Base-by-base conservation (phyloP, 805 yeast species). In the Saturnispora sekii region DNA sequence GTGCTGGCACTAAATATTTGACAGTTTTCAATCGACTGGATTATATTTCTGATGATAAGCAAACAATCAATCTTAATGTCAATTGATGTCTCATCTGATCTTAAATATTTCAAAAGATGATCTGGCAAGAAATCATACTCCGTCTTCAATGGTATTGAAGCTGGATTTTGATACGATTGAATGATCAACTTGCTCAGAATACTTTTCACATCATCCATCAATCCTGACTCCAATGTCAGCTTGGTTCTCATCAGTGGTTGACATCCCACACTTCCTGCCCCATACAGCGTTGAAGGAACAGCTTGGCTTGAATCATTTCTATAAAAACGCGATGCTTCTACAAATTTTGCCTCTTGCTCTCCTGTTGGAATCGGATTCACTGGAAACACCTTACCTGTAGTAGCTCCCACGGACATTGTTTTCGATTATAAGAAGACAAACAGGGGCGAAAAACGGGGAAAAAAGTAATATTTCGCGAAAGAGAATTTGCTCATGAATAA, bases 21-120 rank as follows among this genome's bases (percentile, higher is more conserved):
- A 35, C 95, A 93, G 55, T 86, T 84, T 38, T 74, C 82, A 10
- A 84, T 73, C 59, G 88, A 96, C 58, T 90, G 95, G 2, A 85
- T 76, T 38, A 85, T 65, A 61, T 93, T 93, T 57, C 97, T 72
- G 46, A 93, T 66, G 15, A 84, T 75, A 36, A 93, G 67, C 53
- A 81, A 70, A 7, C 82, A 70, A 56, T 74, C 77, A 16, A 65
- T 51, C 11, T 62, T 51, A 30, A 57, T 57, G 38, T 61, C 59
- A 16, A 62, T 36, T 38, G 59, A 62, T 1, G 46, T 40, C 32
- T 56, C 52, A 7, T 46, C 46, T 6, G 58, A 48, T 21, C 49
- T 47, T 10, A 62, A 44, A 32, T 50, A 53, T 10, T 42, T 41
- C 0, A 61, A 47, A 12, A 62, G 41, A 34, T 59, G 59, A 21